Conservation (phyloP, 768 basidiomycete genomes). For the Mycena epipterygia region DNA sequence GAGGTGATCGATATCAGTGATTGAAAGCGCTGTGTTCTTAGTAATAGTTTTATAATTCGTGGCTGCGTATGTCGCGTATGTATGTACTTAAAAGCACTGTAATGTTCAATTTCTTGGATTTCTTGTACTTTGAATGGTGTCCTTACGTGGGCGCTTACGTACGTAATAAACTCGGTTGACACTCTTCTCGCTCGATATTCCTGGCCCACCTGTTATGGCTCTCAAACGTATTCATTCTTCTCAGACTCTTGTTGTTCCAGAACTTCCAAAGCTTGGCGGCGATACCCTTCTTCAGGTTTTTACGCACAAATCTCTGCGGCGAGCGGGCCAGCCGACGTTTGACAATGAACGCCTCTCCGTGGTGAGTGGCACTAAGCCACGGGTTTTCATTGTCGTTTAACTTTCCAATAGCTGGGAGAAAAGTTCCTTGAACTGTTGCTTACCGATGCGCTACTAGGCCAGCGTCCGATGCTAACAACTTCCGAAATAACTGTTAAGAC, state of each 20-base stretch:
- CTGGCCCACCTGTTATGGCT: too few relatives aligned
- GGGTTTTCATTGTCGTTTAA: constrained; percentile 2
- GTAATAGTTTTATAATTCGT: too few relatives aligned
- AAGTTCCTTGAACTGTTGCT: not conserved
- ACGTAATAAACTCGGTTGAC: too few relatives aligned
- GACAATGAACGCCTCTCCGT: constrained; percentile 66
- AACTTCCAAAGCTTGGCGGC: constrained; percentile 64
- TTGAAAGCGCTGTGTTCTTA: not conserved
- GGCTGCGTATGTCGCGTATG: too few relatives aligned
- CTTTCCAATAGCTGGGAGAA: constrained; percentile 5
- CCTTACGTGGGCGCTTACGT: too few relatives aligned
- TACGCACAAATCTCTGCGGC: constrained; percentile 74
- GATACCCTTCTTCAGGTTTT: constrained; percentile 76
- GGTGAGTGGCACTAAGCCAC: constrained; percentile 17
- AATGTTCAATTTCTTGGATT: not conserved
- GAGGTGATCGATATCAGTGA: constrained; percentile 37
- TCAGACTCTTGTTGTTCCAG: constrained; percentile 24
- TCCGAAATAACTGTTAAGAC: not conserved
- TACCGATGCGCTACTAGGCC: not conserved
- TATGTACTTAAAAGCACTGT: not conserved
- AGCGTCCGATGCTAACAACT: not conserved
- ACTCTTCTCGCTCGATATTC: too few relatives aligned
- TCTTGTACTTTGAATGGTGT: too few relatives aligned
- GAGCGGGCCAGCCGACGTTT: constrained; percentile 40
- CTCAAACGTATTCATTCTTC: constrained; percentile 1